phyloP scores from a whole-genome alignment of 345 rosid genomes.

The Lepidium aucheri region DNA sequence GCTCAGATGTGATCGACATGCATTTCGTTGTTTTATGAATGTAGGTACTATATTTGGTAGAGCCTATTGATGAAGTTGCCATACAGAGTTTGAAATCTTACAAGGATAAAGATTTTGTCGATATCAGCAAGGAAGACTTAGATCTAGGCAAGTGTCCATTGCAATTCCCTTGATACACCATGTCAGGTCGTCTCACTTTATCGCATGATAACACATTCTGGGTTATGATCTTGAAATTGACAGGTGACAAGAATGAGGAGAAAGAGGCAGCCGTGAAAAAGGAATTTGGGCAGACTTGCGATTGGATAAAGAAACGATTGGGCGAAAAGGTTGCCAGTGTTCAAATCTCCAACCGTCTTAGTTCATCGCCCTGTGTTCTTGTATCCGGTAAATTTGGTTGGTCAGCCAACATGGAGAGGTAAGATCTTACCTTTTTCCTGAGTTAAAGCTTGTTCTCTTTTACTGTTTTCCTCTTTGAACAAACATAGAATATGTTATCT shows the following conservation, averaged over 20 bases:
- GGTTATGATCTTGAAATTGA: slow-evolving; percentile 14
- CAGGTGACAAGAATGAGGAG: slow-evolving; percentile 91
- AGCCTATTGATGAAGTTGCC: slow-evolving; percentile 94
- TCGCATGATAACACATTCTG: slow-evolving; percentile 3
- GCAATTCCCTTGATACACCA: background rate
- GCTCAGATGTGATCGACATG: slow-evolving; percentile 2
- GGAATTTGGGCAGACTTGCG: slow-evolving; percentile 86
- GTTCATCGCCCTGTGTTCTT: slow-evolving; percentile 95
- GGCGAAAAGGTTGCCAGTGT: slow-evolving; percentile 90
- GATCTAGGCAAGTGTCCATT: slow-evolving; percentile 56
- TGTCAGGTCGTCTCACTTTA: background rate
- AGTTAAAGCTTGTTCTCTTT: background rate
- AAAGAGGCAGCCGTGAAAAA: slow-evolving; percentile 66
- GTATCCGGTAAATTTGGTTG: slow-evolving; percentile 94
- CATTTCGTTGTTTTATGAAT: background rate
- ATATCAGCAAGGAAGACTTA: slow-evolving; percentile 96
- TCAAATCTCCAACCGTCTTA: slow-evolving; percentile 78
- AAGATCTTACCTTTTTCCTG: background rate
- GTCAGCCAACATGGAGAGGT: slow-evolving; percentile 99
- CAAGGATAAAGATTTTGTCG: slow-evolving; percentile 93
- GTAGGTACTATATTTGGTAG: slow-evolving; percentile 78
- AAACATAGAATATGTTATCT: slow-evolving; percentile 10
- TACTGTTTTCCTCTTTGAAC: background rate
- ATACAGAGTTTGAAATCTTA: slow-evolving; percentile 80
- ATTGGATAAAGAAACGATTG: slow-evolving; percentile 87